Evolutionary conservation across 2,329 filamentous ascomycete genomes (phyloP).

Genomic region (Monilinia laxa): DNA sequence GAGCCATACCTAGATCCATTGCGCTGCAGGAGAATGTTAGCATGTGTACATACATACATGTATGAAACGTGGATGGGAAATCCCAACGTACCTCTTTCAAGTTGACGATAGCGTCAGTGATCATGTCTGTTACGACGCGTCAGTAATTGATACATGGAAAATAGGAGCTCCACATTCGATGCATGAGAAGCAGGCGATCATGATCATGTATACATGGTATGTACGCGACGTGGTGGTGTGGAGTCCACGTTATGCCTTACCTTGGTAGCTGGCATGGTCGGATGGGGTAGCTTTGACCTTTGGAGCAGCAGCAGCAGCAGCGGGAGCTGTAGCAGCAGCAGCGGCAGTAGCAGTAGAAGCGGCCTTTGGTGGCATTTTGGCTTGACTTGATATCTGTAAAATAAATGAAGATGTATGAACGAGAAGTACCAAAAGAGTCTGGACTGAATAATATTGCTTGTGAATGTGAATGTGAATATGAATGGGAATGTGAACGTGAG

Average conservation of each 20-base stretch:
- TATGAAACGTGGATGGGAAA: background rate
- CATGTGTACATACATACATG: background rate
- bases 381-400: constrained; percentile 19
- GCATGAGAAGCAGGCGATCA: constrained; percentile 57
- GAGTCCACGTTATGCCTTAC: constrained; percentile 53
- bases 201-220: constrained; percentile 41
- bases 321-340: constrained; percentile 36
- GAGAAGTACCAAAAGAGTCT: background rate
- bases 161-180: constrained; percentile 41
- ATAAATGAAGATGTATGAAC: background rate
- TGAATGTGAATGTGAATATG: no score
- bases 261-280: constrained; percentile 63
- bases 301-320: constrained; percentile 30
- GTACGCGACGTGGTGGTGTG: constrained; percentile 48
- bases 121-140: constrained; percentile 39
- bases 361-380: constrained; percentile 67
- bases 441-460: no score
- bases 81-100: constrained; percentile 39
- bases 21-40: constrained; percentile 34
- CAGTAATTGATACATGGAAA: constrained; percentile 27
- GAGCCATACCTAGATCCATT: constrained; percentile 40
- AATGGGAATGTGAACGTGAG: no score
- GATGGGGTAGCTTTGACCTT: constrained; percentile 58
- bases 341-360: constrained; percentile 41
- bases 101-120: constrained; percentile 40